A percentile compares a stretch with the other conserved stretches of the same genome.
Evolutionary conservation across 208 protist genomes (phyloP).

Genomic region (Leishmania arabica): DNA sequence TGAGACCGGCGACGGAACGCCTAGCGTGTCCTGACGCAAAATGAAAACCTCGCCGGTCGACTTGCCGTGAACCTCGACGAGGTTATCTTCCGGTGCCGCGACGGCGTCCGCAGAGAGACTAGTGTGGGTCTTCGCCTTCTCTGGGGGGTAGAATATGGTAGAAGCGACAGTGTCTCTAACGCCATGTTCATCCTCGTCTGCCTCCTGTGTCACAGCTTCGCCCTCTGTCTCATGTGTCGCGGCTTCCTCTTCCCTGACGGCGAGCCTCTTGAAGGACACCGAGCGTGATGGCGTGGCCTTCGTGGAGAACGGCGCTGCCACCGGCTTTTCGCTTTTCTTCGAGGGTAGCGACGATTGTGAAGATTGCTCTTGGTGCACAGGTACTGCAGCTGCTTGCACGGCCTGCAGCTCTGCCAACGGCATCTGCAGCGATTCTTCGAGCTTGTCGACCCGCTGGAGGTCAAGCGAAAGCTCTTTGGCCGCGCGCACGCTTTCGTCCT

Average conservation of each 20-base stretch:
- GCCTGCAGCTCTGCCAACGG: conserved; percentile 6
- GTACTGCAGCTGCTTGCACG: not conserved
- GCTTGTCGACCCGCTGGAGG: conserved; percentile 4
- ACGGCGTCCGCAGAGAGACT: not conserved
- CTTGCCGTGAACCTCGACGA: conserved; percentile 21
- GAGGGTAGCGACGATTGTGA: not conserved
- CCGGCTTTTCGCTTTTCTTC: not conserved
- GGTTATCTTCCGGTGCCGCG: not conserved
- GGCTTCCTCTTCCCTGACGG: not conserved
- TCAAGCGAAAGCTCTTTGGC: conserved; percentile 25
- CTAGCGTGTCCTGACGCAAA: conserved; percentile 16
- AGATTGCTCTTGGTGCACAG: not conserved
- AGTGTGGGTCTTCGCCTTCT: not conserved
- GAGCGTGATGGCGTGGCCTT: not conserved
- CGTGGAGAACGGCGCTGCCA: not conserved
- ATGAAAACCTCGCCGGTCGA: conserved; percentile 25
- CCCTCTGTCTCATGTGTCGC: not conserved
- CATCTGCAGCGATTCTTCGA: conserved; percentile 15
- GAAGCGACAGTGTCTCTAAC: not conserved
- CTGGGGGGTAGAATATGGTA: not conserved
- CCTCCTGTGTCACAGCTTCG: not conserved
- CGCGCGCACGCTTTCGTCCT: conserved; percentile 28
- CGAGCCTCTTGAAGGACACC: not conserved
- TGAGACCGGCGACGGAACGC: not conserved
- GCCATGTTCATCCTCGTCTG: not conserved